Base-by-base conservation (phyloP, 164 flowering plant genomes). In the Kalanchoe fedtschenkoi region DNA sequence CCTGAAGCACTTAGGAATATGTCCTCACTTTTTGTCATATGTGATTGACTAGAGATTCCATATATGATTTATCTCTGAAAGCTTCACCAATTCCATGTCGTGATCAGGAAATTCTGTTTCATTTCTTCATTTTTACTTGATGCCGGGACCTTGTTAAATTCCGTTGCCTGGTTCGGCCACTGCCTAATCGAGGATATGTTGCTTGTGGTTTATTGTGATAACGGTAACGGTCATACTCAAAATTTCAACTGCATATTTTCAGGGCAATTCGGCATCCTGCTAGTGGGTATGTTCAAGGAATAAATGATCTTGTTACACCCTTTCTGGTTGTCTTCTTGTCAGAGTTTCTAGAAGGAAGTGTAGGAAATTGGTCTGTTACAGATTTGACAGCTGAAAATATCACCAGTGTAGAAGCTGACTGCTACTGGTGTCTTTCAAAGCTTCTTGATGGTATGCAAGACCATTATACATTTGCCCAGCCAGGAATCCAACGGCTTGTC, bases 241-340 rank as follows among this genome's bases (percentile, higher is more conserved):
- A n/a, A 22, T 58, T 39, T 17, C 8, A 1, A 33, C 41, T 38
- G 16, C 65, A 46, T 65, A 21, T 65, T 74, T 76, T 66, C 83
- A 90, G 97, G 99, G 99, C 99, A 38, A 90, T 93, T 68, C 81
- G 99, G 53, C 99, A 93, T 80, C 99, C 99, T 62, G 97, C 99
- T 34, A 90, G 99, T 71, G 96, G 97, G 66, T 93, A 93, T 73
- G 99, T 93, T 56, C 99, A 93, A 70, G 97, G 99, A 67, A 93
- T 90, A 80, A 93, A 93, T 74, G 97, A 93, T 79, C 97, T 93
- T 60, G 91, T 78, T 53, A 93, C 99, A 22, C 97, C 97, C 51
- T 93, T 93, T 75, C 64, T 93, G 69, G 89, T 93, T 62, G 95
- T 88, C 63, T 93, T 93, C 78, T 83, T 93, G 76, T 87, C 96